A percentile compares a stretch with the other conserved stretches of the same genome.
Evolutionary conservation across 73 alveolate genomes (phyloP).

Genomic region (Stentor coeruleus): DNA sequence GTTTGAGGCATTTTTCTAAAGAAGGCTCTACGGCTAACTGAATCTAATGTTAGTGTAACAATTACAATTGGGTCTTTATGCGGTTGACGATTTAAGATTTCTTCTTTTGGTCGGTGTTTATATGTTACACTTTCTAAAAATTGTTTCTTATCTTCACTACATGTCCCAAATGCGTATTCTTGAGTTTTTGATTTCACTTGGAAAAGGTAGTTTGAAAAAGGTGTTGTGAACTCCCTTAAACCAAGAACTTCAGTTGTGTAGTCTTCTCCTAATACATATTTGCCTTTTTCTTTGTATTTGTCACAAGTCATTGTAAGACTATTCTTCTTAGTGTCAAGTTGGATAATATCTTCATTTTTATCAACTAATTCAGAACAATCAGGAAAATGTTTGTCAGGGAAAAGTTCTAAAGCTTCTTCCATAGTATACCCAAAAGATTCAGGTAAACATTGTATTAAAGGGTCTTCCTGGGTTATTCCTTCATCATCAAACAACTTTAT

Average conservation of each 20-base stretch:
- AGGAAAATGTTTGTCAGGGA: constrained; percentile 16
- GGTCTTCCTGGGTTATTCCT: constrained; percentile 1
- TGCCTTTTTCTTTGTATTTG: background rate
- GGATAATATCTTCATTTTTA: background rate
- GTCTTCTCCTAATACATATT: background rate
- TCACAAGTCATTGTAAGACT: background rate
- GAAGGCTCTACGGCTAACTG: background rate
- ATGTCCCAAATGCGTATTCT: constrained; percentile 8
- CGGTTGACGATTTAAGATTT: background rate
- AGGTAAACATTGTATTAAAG: constrained; percentile 13
- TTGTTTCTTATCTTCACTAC: background rate
- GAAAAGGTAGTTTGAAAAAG: background rate
- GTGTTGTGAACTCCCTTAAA: background rate
- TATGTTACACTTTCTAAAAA: background rate
- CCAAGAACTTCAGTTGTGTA: background rate
- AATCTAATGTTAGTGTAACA: constrained; percentile 8
- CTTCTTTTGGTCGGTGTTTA: background rate
- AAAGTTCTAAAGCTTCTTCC: constrained; percentile 16
- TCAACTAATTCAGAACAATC: background rate
- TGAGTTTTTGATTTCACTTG: background rate
- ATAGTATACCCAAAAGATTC: background rate
- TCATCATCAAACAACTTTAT: background rate
- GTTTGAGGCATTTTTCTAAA: constrained; percentile 26
- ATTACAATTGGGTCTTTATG: background rate
- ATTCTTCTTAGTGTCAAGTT: background rate